Evolutionary conservation across 2,329 filamentous ascomycete species (phyloP).

Genomic region (Parastagonospora avenae): DNA sequence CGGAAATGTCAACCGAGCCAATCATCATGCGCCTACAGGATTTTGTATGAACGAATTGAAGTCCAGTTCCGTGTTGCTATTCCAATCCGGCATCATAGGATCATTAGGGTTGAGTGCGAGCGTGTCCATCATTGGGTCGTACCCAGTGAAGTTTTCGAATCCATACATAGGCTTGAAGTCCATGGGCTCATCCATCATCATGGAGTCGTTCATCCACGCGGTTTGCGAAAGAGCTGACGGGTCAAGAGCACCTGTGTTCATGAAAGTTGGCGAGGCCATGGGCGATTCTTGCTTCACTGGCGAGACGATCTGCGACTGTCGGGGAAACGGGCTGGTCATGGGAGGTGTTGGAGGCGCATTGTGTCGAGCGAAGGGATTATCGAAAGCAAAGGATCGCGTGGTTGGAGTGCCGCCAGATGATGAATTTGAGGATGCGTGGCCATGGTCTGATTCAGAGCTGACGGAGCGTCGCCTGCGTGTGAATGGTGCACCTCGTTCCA

Average conservation of each 20-base stretch:
- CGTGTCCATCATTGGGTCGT: constrained; percentile 44
- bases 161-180: constrained; percentile 44
- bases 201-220: constrained; percentile 39
- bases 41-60: constrained; percentile 46
- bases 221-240: constrained; percentile 35
- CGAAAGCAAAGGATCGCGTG: constrained; percentile 38
- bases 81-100: constrained; percentile 45
- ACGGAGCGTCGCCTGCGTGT: constrained; percentile 61
- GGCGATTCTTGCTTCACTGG: constrained; percentile 39
- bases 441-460: constrained; percentile 63
- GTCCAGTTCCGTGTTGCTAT: constrained; percentile 40
- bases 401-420: constrained; percentile 47
- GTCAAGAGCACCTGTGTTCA: constrained; percentile 36
- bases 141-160: constrained; percentile 38
- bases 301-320: constrained; percentile 39
- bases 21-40: constrained; percentile 39
- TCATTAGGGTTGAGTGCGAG: constrained; percentile 34
- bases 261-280: constrained; percentile 36
- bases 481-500: constrained; percentile 58
- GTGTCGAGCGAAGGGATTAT: constrained; percentile 37
- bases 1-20: constrained; percentile 17
- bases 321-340: constrained; percentile 46
- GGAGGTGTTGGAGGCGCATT: constrained; percentile 46
- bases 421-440: constrained; percentile 48
- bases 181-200: constrained; percentile 45